Base-by-base conservation (phyloP, 2,329 filamentous ascomycete species). In the Elsinoe arachidis region DNA sequence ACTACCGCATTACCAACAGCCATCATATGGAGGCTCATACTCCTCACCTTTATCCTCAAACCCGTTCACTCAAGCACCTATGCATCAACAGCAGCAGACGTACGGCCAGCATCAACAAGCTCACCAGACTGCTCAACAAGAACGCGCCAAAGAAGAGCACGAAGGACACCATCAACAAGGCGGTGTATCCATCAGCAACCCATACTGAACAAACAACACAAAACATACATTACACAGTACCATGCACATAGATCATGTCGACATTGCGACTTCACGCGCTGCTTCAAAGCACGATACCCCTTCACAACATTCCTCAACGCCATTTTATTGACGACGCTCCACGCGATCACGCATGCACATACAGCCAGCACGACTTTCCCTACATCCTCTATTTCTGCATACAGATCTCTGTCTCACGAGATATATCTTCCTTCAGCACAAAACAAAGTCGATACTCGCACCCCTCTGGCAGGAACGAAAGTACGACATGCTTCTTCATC, bases 1-100 rank as follows among this genome's bases (percentile, higher is more conserved):
- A 11, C 57, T 62, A 34, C 61, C 65, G 15, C 66, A 66, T 38
- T 67, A 67, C 26, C 55, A 53, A 17, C 49, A 58, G 15, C 34
- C 49, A 2, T 55, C 54, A 7, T 65, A 63, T 33, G 53, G 59
- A 15, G 41, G 60, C 37, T 61, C 61, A 2, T 65, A 64, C 33
- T 52, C 63, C 10, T 54, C 58, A n/a, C 58, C 58, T 4, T 37
- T 54, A 14, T 60, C 59, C 52, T 21, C 61, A 56, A 59, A 59
- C 37, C 43, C 59, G 56, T 57, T 53, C 17, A 34, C 33, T 2
- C 49, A 53, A 17, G n/a, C 49, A 26, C 33, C 35, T 2, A 53
- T 53, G 39, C 55, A 56, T 15, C 56, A 58, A 46, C 46, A 58
- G 15, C 21, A 39, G 26, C 21, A 26, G 15, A 7, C 12, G 23